A percentile compares a stretch with the other conserved stretches of the same genome.
Evolutionary conservation across 208 protist genomes (phyloP).

Genomic region (Leishmania amazonensis): DNA sequence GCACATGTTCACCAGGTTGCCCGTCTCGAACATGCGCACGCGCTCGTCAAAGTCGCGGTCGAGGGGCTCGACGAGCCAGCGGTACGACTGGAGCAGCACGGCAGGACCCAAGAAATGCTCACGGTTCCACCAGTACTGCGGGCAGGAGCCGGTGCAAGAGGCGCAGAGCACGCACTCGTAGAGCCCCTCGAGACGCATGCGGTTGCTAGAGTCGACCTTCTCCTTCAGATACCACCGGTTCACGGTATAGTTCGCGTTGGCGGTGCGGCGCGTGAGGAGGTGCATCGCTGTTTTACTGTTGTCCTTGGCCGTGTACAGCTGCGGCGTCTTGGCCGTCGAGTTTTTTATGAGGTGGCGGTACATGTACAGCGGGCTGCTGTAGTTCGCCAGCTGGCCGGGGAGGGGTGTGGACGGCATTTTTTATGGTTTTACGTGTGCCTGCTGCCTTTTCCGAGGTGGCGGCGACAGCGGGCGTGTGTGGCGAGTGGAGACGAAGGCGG

Average conservation of each 20-base stretch:
- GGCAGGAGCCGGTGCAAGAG: constrained; percentile 86
- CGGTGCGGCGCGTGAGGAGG: constrained; percentile 52
- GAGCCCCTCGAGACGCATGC: constrained; percentile 82
- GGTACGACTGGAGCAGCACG: constrained; percentile 89
- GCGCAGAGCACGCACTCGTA: constrained; percentile 93
- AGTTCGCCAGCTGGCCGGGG: constrained; percentile 52
- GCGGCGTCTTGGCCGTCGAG: constrained; percentile 51
- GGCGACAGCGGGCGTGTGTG: not conserved
- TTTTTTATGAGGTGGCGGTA: constrained; percentile 82
- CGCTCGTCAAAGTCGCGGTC: constrained; percentile 87
- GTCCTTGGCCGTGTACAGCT: constrained; percentile 88
- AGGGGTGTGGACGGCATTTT: constrained; percentile 82
- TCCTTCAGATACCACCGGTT: constrained; percentile 91
- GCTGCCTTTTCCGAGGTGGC: not conserved
- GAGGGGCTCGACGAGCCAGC: constrained; percentile 90
- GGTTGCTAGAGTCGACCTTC: constrained; percentile 85
- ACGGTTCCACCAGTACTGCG: constrained; percentile 93
- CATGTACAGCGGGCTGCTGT: constrained; percentile 79
- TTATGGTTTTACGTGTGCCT: not conserved
- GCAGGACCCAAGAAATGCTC: constrained; percentile 91
- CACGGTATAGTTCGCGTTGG: constrained; percentile 58
- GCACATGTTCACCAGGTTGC: constrained; percentile 87
- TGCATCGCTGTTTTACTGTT: constrained; percentile 87
- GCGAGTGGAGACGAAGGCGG: not conserved
- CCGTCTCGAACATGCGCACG: constrained; percentile 87